phyloP scores from a whole-genome alignment of 2,329 filamentous ascomycete genomes.

The Fusarium sp. region DNA sequence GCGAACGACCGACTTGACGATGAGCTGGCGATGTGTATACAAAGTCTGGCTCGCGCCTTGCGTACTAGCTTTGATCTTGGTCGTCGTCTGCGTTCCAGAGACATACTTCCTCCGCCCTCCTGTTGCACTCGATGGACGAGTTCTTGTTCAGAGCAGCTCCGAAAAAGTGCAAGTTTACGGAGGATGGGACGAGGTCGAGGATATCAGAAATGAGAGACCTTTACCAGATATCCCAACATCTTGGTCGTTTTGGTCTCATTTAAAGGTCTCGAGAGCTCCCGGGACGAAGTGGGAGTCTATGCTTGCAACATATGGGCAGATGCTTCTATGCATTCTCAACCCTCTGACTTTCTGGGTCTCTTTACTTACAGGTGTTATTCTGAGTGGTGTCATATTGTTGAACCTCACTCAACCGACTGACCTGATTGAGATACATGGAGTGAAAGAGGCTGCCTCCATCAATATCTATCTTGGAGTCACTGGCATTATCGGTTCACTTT shows the following conservation, averaged over 20 bases:
- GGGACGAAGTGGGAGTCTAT: constrained; percentile 11
- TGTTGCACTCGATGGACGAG: constrained; percentile 21
- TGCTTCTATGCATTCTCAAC: constrained; percentile 33
- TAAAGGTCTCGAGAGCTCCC: constrained; percentile 13
- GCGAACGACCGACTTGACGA: background rate
- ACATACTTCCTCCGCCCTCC: constrained; percentile 32
- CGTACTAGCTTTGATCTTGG: background rate
- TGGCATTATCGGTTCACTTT: constrained; percentile 5
- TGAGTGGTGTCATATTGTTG: constrained; percentile 24
- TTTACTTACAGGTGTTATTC: constrained; percentile 21
- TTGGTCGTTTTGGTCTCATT: background rate
- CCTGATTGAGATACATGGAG: background rate
- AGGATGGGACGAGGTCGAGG: constrained; percentile 15
- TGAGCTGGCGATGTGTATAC: constrained; percentile 19
- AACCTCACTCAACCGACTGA: constrained; percentile 14
- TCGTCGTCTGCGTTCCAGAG: constrained; percentile 21
- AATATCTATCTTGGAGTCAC: background rate
- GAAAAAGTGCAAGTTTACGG: constrained; percentile 25
- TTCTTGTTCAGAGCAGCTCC: constrained; percentile 9
- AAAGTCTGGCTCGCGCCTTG: constrained; percentile 11
- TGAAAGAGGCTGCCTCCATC: background rate
- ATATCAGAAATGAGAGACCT: background rate
- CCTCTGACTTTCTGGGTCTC: constrained; percentile 38
- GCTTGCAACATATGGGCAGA: constrained; percentile 29
- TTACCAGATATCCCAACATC: constrained; percentile 6